phyloP scores from a whole-genome alignment of 176 grass and related monocot genomes.

The Canna indica region DNA sequence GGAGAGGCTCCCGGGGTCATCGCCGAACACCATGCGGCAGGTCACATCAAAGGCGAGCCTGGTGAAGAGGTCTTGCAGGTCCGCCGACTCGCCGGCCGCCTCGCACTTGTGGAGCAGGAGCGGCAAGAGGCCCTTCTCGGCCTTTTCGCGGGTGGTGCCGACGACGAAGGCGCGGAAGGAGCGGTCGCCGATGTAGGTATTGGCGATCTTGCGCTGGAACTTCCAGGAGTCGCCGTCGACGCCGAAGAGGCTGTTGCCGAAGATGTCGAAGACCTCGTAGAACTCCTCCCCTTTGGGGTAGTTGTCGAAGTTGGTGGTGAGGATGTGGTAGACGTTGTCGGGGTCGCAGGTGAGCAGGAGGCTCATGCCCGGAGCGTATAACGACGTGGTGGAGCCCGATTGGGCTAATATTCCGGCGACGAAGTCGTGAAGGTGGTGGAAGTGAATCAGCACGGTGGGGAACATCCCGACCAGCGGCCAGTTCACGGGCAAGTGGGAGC shows the following conservation, averaged over 20 bases:
- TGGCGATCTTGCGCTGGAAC: conserved; percentile 37
- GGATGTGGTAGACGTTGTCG: conserved; percentile 46
- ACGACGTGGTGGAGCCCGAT: conserved; percentile 22
- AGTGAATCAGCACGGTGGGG: conserved; percentile 25
- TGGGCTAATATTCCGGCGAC: conserved; percentile 18
- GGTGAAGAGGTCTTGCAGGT: conserved; percentile 50
- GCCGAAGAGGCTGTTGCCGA: conserved; percentile 42
- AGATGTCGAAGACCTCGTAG: conserved; percentile 52
- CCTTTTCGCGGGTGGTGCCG: conserved; percentile 30
- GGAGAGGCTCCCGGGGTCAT: conserved; percentile 38
- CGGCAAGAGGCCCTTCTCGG: conserved; percentile 29
- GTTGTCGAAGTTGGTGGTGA: conserved; percentile 38
- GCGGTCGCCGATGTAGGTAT: conserved; percentile 28
- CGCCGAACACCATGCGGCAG: conserved; percentile 37
- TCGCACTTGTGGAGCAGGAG: conserved; percentile 40
- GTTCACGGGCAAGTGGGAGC: conserved; percentile 35
- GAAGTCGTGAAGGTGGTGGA: conserved; percentile 46
- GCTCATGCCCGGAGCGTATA: conserved; percentile 43
- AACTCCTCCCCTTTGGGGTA: conserved; percentile 53
- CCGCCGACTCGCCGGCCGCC: conserved; percentile 10
- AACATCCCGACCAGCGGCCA: conserved; percentile 55
- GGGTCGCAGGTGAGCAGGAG: conserved; percentile 47
- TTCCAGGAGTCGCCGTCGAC: conserved; percentile 49
- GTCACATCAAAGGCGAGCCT: conserved; percentile 48
- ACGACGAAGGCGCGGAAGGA: conserved; percentile 35